These are phyloP conservation scores for Sugiyamaella americana DNA, from an alignment of 805 yeast species.

Conservation along the genomic window DNA sequence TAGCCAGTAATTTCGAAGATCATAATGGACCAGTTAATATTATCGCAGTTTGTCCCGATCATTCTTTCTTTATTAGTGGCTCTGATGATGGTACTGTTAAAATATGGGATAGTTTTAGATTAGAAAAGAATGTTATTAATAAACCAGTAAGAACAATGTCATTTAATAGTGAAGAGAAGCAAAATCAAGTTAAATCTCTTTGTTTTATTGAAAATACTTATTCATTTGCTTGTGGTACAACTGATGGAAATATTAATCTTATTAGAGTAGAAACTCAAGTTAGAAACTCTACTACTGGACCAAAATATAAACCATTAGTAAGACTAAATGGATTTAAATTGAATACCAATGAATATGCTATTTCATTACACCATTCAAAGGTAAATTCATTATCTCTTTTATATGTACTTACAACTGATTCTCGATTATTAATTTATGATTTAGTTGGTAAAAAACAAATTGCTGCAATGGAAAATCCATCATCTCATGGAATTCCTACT, in stretches of 20 bases:
- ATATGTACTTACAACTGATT: conserved; percentile 46
- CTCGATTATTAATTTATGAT: conserved; percentile 50
- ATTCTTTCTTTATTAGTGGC: conserved; percentile 66
- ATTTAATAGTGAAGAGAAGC: conserved; percentile 8
- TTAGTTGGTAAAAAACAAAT: conserved; percentile 47
- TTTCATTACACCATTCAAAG: conserved; percentile 39
- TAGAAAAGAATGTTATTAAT: conserved; percentile 52
- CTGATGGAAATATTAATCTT: conserved; percentile 28
- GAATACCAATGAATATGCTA: conserved; percentile 38
- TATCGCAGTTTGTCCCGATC: conserved; percentile 54
- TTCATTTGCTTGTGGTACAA: conserved; percentile 27
- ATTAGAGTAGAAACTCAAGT: conserved; percentile 23
- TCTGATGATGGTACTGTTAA: conserved; percentile 67
- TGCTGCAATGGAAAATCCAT: conserved; percentile 45
- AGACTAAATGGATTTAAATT: background rate
- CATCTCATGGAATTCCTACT: conserved; percentile 59
- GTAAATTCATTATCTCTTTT: conserved; percentile 40
- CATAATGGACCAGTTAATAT: conserved; percentile 55
- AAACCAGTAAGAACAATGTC: conserved; percentile 26
- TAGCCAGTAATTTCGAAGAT: conserved; percentile 61
- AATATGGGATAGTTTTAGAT: conserved; percentile 67
- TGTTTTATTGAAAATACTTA: conserved; percentile 28
- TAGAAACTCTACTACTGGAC: conserved; percentile 11
- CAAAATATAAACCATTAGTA: conserved; percentile 17
- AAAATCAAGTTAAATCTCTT: conserved; percentile 23